Evolutionary conservation across 768 basidiomycete genomes (phyloP), one percentile per base, ranked within the genome.

Genomic region (Candolleomyces eurysporus): DNA sequence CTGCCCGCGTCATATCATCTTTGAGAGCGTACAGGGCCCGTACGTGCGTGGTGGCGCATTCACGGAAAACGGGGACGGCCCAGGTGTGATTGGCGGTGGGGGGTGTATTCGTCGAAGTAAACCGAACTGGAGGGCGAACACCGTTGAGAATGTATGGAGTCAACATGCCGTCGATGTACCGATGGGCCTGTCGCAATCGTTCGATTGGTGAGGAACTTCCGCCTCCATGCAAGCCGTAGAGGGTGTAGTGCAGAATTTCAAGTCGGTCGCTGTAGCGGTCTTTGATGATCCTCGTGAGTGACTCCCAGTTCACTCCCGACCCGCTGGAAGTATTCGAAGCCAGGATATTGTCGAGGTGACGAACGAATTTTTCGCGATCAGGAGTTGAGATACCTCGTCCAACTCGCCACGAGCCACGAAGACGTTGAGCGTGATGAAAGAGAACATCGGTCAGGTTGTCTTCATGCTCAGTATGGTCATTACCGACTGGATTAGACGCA

Each of bases 271-370:
- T 72, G 58, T 78, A 80, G 7, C 80, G 77, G 39, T 81, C 73
- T 6, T 73, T 68, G 19, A 82, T 65, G 36, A 75, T 70, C 14
- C 73, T 69, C 11, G 73, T 64, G n/a, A 80, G 66, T 1, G 72
- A 69, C 30, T 64, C 65, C 82, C 82, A 83, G 63, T 82, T 78
- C 3, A 82, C 59, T 0, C 72, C 73, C 52, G 74, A 79, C 10
- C n/a, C n/a, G n/a, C n/a, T n/a, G n/a, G n/a, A n/a, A n/a, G n/a
- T n/a, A n/a, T n/a, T n/a, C n/a, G n/a, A n/a, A n/a, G n/a, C n/a
- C 17, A 56, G 39, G 14, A 43, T 17, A 5, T 17, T 36, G 54
- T 56, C 54, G 4, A 56, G 39, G 4, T 8, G 14, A 7, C 11
- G 13, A 14, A 56, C 2, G 4, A 56, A 36, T 4, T 17, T 14